Percentiles rank a stretch among this genome's conserved stretches.
Conservation (phyloP, 805 yeast species). For the Kodamaea hsintzibuensis region DNA sequence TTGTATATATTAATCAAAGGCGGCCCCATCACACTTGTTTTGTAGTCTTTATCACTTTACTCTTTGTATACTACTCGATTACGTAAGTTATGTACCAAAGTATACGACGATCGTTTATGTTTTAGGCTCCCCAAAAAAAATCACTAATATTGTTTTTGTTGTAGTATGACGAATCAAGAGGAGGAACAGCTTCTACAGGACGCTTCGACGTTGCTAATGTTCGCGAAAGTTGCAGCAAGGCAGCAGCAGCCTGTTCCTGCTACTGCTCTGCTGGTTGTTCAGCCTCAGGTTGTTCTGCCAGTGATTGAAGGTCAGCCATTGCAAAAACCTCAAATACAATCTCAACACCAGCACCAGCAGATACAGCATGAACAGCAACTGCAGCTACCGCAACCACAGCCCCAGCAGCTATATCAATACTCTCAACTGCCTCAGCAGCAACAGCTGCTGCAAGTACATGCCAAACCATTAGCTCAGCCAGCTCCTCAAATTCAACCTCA, state of each 20-base stretch:
- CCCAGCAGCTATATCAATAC: constrained; percentile 5
- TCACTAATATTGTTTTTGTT: neutral
- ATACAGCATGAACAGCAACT: constrained; percentile 3
- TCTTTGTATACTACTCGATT: neutral
- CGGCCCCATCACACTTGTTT: neutral
- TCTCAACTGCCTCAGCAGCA: constrained; percentile 10
- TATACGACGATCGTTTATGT: constrained; percentile 7
- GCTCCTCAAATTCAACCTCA: neutral
- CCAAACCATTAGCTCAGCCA: neutral
- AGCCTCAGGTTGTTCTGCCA: constrained; percentile 1
- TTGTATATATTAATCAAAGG: neutral
- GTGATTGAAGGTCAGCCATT: neutral
- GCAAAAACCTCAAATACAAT: neutral
- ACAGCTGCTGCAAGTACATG: neutral
- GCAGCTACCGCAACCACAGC: constrained; percentile 9
- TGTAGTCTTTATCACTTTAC: neutral
- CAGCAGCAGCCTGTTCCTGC: constrained; percentile 27
- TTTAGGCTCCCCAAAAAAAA: constrained; percentile 1
- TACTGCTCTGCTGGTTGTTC: constrained; percentile 8
- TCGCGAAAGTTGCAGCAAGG: constrained; percentile 54
- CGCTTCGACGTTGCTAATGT: constrained; percentile 62
- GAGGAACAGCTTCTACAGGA: constrained; percentile 52
- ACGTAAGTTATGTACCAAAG: neutral
- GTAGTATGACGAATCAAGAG: constrained; percentile 11
- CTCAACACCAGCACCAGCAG: constrained; percentile 5